Evolutionary conservation across 805 yeast genomes (phyloP).

Genomic region (Metschnikowia corniflorae): DNA sequence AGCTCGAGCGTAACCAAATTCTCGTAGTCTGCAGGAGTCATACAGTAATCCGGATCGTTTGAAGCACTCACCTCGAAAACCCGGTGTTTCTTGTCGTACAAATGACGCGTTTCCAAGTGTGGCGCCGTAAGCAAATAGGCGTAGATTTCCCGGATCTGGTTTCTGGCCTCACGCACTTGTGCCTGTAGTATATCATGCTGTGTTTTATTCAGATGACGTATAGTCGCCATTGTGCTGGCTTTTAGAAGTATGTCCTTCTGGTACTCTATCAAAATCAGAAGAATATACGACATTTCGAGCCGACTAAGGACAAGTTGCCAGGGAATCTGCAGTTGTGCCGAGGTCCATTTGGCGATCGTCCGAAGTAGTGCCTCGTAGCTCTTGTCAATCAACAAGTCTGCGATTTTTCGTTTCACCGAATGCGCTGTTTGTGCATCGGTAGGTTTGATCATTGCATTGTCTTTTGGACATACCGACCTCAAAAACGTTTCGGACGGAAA

Average conservation of each 20-base stretch:
- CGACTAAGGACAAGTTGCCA: slow-evolving; percentile 13
- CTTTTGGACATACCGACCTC: no score
- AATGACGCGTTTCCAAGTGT: slow-evolving; percentile 4
- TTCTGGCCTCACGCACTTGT: slow-evolving; percentile 12
- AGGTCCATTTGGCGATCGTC: slow-evolving; percentile 12
- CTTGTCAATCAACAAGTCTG: slow-evolving; percentile 7
- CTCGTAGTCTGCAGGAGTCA: slow-evolving; percentile 39
- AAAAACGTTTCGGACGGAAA: no score
- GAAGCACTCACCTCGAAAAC: neutral
- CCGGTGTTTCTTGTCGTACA: slow-evolving; percentile 5
- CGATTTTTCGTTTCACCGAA: slow-evolving; percentile 10
- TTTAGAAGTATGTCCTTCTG: slow-evolving; percentile 12
- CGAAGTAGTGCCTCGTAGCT: slow-evolving; percentile 9
- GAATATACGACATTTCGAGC: slow-evolving; percentile 13
- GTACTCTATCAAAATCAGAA: slow-evolving; percentile 10
- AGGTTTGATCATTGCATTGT: no score
- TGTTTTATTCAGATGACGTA: neutral
- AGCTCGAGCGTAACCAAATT: slow-evolving; percentile 36
- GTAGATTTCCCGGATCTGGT: slow-evolving; percentile 15
- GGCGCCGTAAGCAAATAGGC: slow-evolving; percentile 12
- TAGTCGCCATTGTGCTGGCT: slow-evolving; percentile 8
- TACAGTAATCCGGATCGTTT: no score
- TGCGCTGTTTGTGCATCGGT: no score
- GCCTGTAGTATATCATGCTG: slow-evolving; percentile 3
- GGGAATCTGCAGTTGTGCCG: slow-evolving; percentile 3